Base-by-base conservation (phyloP, 2,329 filamentous ascomycete genomes). In the Aspergillaceae sp. region DNA sequence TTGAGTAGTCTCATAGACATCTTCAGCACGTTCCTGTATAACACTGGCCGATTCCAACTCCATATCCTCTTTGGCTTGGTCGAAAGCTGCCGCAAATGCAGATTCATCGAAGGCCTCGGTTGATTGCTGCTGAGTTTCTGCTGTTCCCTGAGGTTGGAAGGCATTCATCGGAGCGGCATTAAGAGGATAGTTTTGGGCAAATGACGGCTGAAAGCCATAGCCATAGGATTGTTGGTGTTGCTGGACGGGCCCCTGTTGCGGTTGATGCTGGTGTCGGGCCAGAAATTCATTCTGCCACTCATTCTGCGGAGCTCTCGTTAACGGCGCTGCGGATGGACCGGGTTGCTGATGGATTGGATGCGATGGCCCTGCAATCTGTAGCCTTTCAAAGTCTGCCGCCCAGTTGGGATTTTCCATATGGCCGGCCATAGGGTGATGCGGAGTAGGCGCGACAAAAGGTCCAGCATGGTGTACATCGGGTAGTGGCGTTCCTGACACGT, bases 251-350 rank as follows among this genome's bases (percentile, higher is more conserved):
- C 51, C 46, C 44, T 49, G 51, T 44, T 63, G 55, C 36, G 11
- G 19, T 38, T 38, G 36, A 38, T 38, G n/a, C 11, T 26, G 36
- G 40, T 63, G 54, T 37, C 55, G 71, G 27, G 63, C 62, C 55
- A 76, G 60, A 56, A 84, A 83, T 53, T 83, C 80, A 56, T 78
- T 71, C 43, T 82, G 59, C 2, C 54, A 83, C 53, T 83, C 80
- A 56, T 78, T 71, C 43, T 82, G 59, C 2, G 55, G 44, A 36
- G 53, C 53, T 29, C 51, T 53, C 19, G 60, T 56, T 47, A 62
- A 46, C 27, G 65, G 60, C 19, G 64, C 63, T 47, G 70, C 61
- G 27, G 65, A 62, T 38, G 64, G 63, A 62, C 72, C 63, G 52
- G 74, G 72, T 65, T 70, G 56, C 55, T 77, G 68, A 57, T 74